These are phyloP conservation scores for Aspergillus coremiiformis DNA, from an alignment of 495 filamentous ascomycete species.

Conservation along the genomic window DNA sequence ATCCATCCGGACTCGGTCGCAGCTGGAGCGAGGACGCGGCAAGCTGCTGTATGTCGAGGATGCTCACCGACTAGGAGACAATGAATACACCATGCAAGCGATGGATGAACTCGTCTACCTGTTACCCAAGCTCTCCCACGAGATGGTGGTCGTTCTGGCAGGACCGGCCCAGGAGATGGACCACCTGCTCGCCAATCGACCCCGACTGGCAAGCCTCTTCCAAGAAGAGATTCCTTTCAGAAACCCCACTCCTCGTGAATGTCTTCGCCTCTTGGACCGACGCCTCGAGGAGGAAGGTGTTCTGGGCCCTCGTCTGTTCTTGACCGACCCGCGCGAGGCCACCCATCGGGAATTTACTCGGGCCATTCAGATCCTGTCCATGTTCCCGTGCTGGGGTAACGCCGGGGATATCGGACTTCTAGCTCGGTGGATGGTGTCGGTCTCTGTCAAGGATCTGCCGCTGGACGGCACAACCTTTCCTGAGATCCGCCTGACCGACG, in stretches of 20 bases:
- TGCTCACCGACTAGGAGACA: constrained; percentile 52
- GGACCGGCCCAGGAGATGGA: constrained; percentile 61
- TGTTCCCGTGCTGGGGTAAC: constrained; percentile 20
- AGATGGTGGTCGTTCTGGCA: constrained; percentile 58
- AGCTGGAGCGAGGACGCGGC: constrained; percentile 53
- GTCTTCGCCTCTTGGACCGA: constrained; percentile 36
- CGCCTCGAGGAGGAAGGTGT: constrained; percentile 14
- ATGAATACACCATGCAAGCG: constrained; percentile 48
- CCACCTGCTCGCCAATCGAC: constrained; percentile 51
- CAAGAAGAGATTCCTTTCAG: constrained; percentile 47
- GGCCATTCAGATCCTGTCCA: constrained; percentile 14
- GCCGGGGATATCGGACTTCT: constrained; percentile 13
- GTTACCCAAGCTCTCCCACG: constrained; percentile 44
- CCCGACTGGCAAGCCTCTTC: constrained; percentile 54
- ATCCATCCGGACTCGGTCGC: constrained; percentile 52
- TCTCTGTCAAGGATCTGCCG: constrained; percentile 4
- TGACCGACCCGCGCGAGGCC: constrained; percentile 8
- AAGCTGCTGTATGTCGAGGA: constrained; percentile 64
- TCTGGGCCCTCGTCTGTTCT: constrained; percentile 2
- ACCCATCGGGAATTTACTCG: constrained; percentile 17
- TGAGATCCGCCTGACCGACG: constrained; percentile 7
- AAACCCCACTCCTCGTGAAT: constrained; percentile 34
- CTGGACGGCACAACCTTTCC: constrained; percentile 4
- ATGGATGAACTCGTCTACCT: constrained; percentile 55
- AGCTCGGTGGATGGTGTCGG: constrained; percentile 16